phyloP scores from a whole-genome alignment of 2,329 filamentous ascomycete species.

The Amauroascus niger region DNA sequence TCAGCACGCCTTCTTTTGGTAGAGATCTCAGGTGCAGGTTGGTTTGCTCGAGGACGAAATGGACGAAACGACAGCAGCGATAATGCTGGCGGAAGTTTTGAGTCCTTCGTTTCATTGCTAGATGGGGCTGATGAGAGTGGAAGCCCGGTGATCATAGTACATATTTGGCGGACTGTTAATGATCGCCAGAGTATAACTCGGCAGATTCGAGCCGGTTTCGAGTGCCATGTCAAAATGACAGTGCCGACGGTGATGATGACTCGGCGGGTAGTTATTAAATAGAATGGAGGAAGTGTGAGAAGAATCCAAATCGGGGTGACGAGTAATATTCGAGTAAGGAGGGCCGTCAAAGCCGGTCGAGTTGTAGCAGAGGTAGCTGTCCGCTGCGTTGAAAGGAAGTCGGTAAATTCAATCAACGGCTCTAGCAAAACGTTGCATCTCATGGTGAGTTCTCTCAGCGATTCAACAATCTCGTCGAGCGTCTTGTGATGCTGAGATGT shows the following conservation, averaged over 20 bases:
- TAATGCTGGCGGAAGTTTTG: conserved; percentile 19
- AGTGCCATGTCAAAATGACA: conserved; percentile 82
- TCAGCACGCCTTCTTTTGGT: conserved; percentile 36
- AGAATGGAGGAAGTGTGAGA: conserved; percentile 70
- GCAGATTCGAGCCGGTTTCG: conserved; percentile 71
- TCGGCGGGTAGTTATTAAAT: conserved; percentile 76
- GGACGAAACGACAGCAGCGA: conserved; percentile 25
- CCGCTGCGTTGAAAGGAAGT: conserved; percentile 83
- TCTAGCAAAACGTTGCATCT: conserved; percentile 88
- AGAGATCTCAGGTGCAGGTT: conserved; percentile 40
- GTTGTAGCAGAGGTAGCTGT: conserved; percentile 88
- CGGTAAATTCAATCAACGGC: conserved; percentile 76
- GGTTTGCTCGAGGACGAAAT: conserved; percentile 34
- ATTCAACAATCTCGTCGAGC: conserved; percentile 93
- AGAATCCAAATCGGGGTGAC: conserved; percentile 81
- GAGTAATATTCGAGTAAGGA: conserved; percentile 81
- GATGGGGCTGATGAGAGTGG: conserved; percentile 18
- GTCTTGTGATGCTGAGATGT: conserved; percentile 80
- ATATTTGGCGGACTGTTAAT: conserved; percentile 57
- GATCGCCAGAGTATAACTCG: conserved; percentile 88
- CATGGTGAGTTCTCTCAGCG: conserved; percentile 77
- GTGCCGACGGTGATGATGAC: conserved; percentile 82
- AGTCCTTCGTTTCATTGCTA: conserved; percentile 10
- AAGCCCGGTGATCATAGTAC: conserved; percentile 68
- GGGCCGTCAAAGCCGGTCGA: conserved; percentile 73